Evolutionary conservation across 805 yeast genomes (phyloP).

Genomic region (Metschnikowia shivogae): DNA sequence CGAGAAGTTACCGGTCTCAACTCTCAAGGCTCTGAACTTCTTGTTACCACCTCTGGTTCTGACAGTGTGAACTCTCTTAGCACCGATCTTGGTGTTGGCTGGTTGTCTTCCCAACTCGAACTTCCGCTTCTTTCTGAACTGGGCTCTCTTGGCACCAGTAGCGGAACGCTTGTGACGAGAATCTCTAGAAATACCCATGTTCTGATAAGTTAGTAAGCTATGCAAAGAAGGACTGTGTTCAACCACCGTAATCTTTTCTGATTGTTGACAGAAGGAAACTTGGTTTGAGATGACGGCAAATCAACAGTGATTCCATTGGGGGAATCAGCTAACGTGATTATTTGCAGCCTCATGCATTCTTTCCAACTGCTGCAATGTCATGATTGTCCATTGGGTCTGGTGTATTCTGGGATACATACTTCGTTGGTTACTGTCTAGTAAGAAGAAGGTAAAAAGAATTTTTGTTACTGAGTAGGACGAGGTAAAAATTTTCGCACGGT

Average conservation of each 20-base stretch:
- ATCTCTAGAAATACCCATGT: slow-evolving; percentile 99
- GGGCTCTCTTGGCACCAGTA: slow-evolving; percentile 99
- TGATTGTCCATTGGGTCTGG: background rate
- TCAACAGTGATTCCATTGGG: background rate
- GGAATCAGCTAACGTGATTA: background rate
- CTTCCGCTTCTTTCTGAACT: slow-evolving; percentile 99
- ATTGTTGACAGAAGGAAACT: background rate
- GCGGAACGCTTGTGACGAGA: slow-evolving; percentile 99
- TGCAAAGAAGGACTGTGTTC: too few species aligned
- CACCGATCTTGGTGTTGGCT: slow-evolving; percentile 98
- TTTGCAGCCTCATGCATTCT: background rate
- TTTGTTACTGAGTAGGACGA: slow-evolving; percentile 9
- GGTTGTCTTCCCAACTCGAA: slow-evolving; percentile 99
- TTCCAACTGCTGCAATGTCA: background rate
- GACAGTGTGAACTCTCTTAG: slow-evolving; percentile 98
- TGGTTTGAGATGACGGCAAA: background rate
- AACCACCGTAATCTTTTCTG: background rate
- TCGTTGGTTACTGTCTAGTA: slow-evolving; percentile 20
- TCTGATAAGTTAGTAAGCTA: slow-evolving; percentile 24
- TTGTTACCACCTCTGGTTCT: slow-evolving; percentile 99
- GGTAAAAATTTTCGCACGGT: slow-evolving; percentile 14
- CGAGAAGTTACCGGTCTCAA: slow-evolving; percentile 98
- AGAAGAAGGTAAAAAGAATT: slow-evolving; percentile 14
- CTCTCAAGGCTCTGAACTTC: slow-evolving; percentile 99
- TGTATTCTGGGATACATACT: slow-evolving; percentile 12